These are phyloP conservation scores for Hortiboletus flavorubellus DNA, from an alignment of 768 basidiomycete genomes.

Conservation along the genomic window DNA sequence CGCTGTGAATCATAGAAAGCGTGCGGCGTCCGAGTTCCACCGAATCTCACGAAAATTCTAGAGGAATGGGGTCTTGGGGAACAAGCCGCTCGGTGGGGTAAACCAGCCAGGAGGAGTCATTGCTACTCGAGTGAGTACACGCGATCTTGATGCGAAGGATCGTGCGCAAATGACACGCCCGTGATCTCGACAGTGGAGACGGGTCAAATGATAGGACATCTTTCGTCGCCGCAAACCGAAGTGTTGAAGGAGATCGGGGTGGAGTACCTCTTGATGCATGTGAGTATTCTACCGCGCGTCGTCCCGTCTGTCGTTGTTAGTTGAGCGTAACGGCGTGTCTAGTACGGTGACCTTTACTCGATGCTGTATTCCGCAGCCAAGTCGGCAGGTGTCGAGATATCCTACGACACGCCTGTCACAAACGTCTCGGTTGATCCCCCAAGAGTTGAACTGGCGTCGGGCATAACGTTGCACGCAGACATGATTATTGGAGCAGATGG, in stretches of 20 bases:
- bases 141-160: no score
- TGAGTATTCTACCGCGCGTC: constrained; percentile 21
- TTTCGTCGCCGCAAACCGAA: constrained; percentile 41
- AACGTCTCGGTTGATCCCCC: constrained; percentile 28
- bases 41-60: constrained; percentile 54
- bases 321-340: neutral
- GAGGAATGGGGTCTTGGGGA: constrained; percentile 51
- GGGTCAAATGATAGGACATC: constrained; percentile 40
- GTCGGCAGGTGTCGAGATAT: constrained; percentile 45
- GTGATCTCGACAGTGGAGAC: constrained; percentile 33
- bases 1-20: constrained; percentile 21
- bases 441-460: constrained; percentile 36
- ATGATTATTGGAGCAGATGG: constrained; percentile 61
- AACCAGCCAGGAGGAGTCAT: constrained; percentile 9
- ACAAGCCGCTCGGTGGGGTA: constrained; percentile 34
- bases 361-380: constrained; percentile 44
- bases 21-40: constrained; percentile 45
- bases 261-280: constrained; percentile 47
- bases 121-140: constrained; percentile 16
- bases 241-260: constrained; percentile 45
- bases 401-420: constrained; percentile 37
- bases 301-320: neutral
- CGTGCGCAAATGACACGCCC: neutral
- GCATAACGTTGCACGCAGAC: constrained; percentile 45
- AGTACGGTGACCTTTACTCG: constrained; percentile 53